Evolutionary conservation across 2,329 filamentous ascomycete genomes (phyloP), one percentile per base, ranked within the genome.

Genomic region (Pochonia chlamydosporia): DNA sequence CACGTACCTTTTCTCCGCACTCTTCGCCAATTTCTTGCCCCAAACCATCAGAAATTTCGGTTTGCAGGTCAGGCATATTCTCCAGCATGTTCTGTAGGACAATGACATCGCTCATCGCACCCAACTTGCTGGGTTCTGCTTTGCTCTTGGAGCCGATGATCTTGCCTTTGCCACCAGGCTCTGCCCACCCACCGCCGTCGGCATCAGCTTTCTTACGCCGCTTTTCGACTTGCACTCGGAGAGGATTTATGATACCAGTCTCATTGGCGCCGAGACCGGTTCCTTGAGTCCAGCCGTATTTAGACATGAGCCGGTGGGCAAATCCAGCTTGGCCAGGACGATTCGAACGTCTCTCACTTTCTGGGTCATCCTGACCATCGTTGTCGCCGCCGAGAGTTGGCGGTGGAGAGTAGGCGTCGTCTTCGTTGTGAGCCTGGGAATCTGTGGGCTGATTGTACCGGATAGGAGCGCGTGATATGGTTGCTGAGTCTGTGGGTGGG

Each of bases 21-120:
- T 95, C 89, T 60, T 96, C 89, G 6, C 93, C 93, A 65, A 99
- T 96, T 64, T 96, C 91, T 69, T 97, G 92, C 56, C 92, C 84
- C 43, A 99, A 70, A 0, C 81, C 81, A 13, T 78, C 76, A 49
- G 84, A 79, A 42, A 96, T 81, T 64, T 96, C 92, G n/a, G 74
- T 75, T 48, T 85, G 79, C 39, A 96, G 69, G 61, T 96, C 73
- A 2, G 70, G 78, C 74, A 97, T 83, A 5, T 85, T 87, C 52
- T 93, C 83, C 1, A 97, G 77, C 87, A 97, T 96, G 43, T 88
- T 84, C 45, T 79, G 77, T 16, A 96, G 70, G 40, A 95, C 82
- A 43, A 97, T 79, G 16, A 97, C 92, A 53, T 87, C 80, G 50
- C 84, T 89, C 79, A 92, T 89, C 47, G 74, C 65, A 16, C 87